These are phyloP conservation scores for Hypoxylon sp. DNA, from an alignment of 2,329 filamentous ascomycete genomes.

Conservation along the genomic window DNA sequence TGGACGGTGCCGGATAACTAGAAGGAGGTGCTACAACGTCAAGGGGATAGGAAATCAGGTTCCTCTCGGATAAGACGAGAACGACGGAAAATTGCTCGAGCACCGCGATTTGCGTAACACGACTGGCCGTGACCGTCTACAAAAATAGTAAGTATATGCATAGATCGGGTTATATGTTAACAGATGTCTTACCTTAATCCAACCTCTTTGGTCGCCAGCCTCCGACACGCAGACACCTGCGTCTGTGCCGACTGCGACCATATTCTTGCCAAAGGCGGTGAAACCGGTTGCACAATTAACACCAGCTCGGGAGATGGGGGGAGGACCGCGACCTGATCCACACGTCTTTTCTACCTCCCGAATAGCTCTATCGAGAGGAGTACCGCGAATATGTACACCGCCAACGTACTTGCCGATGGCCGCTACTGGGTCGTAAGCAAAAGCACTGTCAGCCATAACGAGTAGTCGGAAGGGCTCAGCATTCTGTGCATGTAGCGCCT, in stretches of 20 bases:
- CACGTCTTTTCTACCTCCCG: slow-evolving; percentile 84
- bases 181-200: slow-evolving; percentile 75
- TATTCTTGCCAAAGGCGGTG: slow-evolving; percentile 80
- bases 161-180: slow-evolving; percentile 27
- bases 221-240: slow-evolving; percentile 92
- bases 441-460: slow-evolving; percentile 91
- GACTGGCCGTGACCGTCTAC: slow-evolving; percentile 76
- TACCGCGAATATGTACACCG: slow-evolving; percentile 81
- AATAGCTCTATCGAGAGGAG: slow-evolving; percentile 90
- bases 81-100: slow-evolving; percentile 96
- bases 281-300: slow-evolving; percentile 97
- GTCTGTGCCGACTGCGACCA: slow-evolving; percentile 95
- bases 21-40: slow-evolving; percentile 78
- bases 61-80: slow-evolving; percentile 89
- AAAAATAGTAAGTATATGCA: slow-evolving; percentile 10
- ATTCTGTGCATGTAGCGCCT: slow-evolving; percentile 88
- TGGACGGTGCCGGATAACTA: slow-evolving; percentile 66
- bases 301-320: slow-evolving; percentile 80
- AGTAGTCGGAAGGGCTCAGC: slow-evolving; percentile 93
- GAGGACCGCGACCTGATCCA: slow-evolving; percentile 73
- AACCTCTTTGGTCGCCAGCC: slow-evolving; percentile 87
- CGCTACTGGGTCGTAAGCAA: slow-evolving; percentile 76
- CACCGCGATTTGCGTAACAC: slow-evolving; percentile 91
- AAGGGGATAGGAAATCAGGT: slow-evolving; percentile 90
- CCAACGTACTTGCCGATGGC: slow-evolving; percentile 66